Evolutionary conservation across 495 filamentous ascomycete species (phyloP).

Genomic region (Neurospora terricola): DNA sequence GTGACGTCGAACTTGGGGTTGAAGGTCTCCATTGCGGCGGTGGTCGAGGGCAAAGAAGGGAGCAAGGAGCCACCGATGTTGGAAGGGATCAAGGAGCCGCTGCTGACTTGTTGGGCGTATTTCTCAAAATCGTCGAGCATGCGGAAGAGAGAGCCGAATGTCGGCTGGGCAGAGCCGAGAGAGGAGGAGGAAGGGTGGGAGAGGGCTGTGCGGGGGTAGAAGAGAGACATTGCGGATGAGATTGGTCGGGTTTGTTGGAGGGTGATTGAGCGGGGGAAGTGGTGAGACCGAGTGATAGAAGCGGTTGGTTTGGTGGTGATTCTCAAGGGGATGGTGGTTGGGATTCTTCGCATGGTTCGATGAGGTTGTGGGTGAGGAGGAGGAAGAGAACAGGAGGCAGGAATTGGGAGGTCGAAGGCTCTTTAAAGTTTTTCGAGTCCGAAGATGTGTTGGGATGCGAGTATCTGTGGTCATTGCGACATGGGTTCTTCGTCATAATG

Average conservation of each 20-base stretch:
- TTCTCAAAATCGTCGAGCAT: slow-evolving; percentile 69
- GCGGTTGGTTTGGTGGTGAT: not conserved
- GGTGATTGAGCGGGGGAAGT: not conserved
- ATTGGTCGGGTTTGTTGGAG: not conserved
- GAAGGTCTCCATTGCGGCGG: slow-evolving; percentile 4
- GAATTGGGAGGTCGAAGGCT: not conserved
- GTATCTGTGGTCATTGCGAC: not conserved
- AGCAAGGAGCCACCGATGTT: slow-evolving; percentile 15
- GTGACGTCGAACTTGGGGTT: slow-evolving; percentile 62
- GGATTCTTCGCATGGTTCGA: not conserved
- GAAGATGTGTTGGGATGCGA: not conserved
- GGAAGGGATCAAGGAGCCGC: not conserved
- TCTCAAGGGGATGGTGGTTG: not conserved
- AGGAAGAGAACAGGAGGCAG: not conserved
- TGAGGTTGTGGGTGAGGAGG: not conserved
- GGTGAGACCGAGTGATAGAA: not conserved
- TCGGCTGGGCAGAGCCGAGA: slow-evolving; percentile 26
- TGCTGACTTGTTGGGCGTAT: slow-evolving; percentile 28
- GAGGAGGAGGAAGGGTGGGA: slow-evolving; percentile 21
- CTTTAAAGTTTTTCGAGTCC: too few relatives aligned
- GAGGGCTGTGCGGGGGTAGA: slow-evolving; percentile 8
- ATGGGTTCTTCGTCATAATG: not conserved
- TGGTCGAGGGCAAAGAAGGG: not conserved
- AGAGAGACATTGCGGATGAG: slow-evolving; percentile 16
- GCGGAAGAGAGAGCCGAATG: slow-evolving; percentile 63